Conservation (phyloP, 805 yeast genomes). For the Candida arabinofermentans region DNA sequence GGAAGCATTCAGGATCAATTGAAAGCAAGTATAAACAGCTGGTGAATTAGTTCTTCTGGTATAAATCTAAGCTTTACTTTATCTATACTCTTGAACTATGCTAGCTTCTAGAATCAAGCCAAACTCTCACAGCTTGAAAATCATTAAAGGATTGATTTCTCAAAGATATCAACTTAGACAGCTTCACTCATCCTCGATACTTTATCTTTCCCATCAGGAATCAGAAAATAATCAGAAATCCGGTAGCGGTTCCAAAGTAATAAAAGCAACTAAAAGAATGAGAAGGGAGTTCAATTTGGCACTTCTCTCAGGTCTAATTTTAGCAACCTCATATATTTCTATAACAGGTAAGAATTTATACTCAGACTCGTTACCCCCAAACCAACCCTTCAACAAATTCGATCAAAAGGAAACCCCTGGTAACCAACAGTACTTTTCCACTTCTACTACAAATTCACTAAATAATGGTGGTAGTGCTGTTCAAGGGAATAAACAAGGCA, state of each 20-base stretch:
- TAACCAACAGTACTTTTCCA: slow-evolving; percentile 31
- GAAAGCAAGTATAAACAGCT: background rate
- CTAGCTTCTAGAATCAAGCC: slow-evolving; percentile 14
- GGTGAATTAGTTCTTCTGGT: background rate
- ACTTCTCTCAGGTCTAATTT: slow-evolving; percentile 29
- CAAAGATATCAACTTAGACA: slow-evolving; percentile 12
- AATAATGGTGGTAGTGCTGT: slow-evolving; percentile 37
- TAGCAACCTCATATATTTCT: slow-evolving; percentile 32
- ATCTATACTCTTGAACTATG: slow-evolving; percentile 3
- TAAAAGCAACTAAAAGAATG: slow-evolving; percentile 19
- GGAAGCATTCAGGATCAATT: background rate
- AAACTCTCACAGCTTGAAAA: slow-evolving; percentile 9
- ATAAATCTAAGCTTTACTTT: background rate
- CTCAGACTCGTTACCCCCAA: slow-evolving; percentile 27
- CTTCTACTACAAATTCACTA: slow-evolving; percentile 38
- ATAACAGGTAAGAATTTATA: slow-evolving; percentile 22
- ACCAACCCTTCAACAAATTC: slow-evolving; percentile 8
- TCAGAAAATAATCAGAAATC: slow-evolving; percentile 3
- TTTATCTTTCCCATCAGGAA: slow-evolving; percentile 5
- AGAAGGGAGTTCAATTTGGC: slow-evolving; percentile 29
- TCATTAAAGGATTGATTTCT: slow-evolving; percentile 7
- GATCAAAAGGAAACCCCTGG: slow-evolving; percentile 11
- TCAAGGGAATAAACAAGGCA: slow-evolving; percentile 45
- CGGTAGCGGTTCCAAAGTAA: slow-evolving; percentile 2
- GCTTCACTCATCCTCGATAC: slow-evolving; percentile 12